Evolutionary conservation across 2,329 filamentous ascomycete genomes (phyloP).

Genomic region (Phyllosticta citriasiana): DNA sequence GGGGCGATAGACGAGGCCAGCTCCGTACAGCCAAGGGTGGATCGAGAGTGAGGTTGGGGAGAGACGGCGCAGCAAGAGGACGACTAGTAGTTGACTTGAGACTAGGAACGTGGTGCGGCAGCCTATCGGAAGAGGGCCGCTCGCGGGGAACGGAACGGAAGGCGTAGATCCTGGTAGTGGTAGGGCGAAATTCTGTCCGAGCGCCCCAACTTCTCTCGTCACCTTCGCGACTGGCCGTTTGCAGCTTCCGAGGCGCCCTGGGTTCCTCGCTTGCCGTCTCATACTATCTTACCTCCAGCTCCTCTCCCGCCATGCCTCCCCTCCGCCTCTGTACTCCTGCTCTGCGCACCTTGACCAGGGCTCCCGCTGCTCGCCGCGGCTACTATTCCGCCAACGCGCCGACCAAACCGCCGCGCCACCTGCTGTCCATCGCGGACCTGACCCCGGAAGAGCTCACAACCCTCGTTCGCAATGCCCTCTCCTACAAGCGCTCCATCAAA

Average conservation of each 20-base stretch:
- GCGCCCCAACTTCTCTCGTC: neutral
- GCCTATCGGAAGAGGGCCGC: neutral
- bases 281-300: conserved; percentile 3
- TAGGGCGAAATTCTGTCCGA: neutral
- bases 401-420: conserved; percentile 59
- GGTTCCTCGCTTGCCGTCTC: conserved; percentile 9
- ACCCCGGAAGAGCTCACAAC: conserved; percentile 67
- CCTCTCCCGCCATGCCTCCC: conserved; percentile 19
- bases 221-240: neutral
- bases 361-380: conserved; percentile 19
- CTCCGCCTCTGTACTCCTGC: conserved; percentile 21
- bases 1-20: neutral
- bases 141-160: neutral
- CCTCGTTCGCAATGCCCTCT: conserved; percentile 71
- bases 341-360: conserved; percentile 22
- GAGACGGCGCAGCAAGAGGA: neutral
- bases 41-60: neutral
- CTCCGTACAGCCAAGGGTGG: neutral
- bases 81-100: neutral
- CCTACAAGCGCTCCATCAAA: conserved; percentile 70
- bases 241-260: neutral
- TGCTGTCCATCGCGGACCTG: conserved; percentile 85
- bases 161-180: neutral
- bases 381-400: conserved; percentile 27
- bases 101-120: neutral